Conservation (phyloP, 305 asterid genomes). For the Fraxinus angustifolia region DNA sequence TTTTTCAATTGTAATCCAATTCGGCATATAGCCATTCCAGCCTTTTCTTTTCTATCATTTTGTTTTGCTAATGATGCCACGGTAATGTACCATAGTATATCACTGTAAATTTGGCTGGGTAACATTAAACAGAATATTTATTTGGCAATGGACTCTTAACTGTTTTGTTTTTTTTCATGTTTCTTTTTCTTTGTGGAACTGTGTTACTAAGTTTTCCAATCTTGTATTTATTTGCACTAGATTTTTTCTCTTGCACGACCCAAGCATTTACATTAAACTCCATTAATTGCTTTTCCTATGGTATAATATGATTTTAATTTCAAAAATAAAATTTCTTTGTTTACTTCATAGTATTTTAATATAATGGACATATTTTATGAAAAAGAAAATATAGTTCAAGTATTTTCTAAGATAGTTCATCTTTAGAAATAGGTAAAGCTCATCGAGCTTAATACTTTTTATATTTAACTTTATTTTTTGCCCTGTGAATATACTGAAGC, state of each 20-base stretch:
- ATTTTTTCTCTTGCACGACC: neutral
- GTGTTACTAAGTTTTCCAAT: neutral
- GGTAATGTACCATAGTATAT: neutral
- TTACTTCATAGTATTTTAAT: conserved; percentile 3
- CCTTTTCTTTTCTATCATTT: neutral
- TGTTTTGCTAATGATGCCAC: neutral
- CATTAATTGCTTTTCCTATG: conserved; percentile 11
- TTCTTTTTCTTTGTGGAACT: neutral
- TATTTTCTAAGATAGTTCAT: neutral
- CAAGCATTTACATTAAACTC: neutral
- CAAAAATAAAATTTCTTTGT: neutral
- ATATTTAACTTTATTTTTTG: conserved; percentile 8
- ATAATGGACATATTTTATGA: conserved; percentile 4
- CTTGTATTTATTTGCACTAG: neutral
- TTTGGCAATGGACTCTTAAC: neutral
- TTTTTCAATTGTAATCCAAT: neutral
- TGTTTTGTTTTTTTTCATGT: neutral
- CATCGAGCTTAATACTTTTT: conserved; percentile 2
- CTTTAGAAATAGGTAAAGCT: conserved; percentile 15
- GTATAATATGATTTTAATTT: neutral
- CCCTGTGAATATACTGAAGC: neutral
- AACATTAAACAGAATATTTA: neutral
- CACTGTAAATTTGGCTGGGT: neutral
- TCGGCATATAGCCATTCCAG: neutral
- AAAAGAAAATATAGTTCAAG: neutral